Evolutionary conservation across 345 rosid species (phyloP).

Genomic region (Gossypium sturtianum): DNA sequence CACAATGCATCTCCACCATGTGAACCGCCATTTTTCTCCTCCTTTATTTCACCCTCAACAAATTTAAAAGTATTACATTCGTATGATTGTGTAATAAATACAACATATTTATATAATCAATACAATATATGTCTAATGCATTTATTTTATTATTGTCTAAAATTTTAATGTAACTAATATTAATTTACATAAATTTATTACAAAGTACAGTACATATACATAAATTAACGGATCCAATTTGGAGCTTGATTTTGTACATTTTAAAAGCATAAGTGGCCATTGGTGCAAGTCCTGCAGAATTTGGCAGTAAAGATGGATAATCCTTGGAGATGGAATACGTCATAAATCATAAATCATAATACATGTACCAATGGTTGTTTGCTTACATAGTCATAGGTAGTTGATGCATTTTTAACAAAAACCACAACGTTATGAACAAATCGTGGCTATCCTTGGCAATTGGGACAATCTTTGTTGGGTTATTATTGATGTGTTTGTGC

Average conservation of each 20-base stretch:
- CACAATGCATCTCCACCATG: no score
- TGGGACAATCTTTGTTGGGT: background rate
- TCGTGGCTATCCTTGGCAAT: background rate
- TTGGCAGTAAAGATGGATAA: background rate
- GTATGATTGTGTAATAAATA: no score
- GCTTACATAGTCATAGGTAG: background rate
- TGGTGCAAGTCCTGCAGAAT: background rate
- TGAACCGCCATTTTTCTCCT: no score
- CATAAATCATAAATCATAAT: constrained; percentile 1
- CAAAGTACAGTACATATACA: no score
- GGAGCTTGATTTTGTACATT: background rate
- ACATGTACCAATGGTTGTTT: background rate
- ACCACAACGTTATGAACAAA: background rate
- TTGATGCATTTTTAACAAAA: background rate
- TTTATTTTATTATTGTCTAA: no score
- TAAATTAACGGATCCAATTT: no score
- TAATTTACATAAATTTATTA: no score
- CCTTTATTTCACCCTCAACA: no score
- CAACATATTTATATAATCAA: no score
- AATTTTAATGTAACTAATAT: no score
- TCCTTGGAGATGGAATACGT: background rate
- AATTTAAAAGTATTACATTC: no score
- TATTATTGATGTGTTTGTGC: background rate
- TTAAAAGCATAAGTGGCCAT: background rate
- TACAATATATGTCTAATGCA: no score